Evolutionary conservation across 257 asterid genomes (phyloP).

Genomic region (Solanum raphanifolium): DNA sequence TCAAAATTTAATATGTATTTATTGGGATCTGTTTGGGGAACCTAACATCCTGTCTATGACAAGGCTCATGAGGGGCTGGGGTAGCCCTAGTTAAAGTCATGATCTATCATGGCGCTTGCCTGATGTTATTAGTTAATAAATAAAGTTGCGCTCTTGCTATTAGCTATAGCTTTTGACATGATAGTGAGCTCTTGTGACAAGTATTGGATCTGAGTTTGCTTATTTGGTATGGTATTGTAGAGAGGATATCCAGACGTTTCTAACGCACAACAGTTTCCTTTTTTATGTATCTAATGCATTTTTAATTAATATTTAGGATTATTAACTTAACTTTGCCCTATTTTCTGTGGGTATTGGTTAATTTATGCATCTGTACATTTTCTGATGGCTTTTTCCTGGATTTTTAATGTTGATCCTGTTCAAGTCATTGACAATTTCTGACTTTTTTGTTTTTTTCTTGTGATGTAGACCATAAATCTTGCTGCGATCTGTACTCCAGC

Average conservation of each 20-base stretch:
- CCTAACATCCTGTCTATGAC: too few species aligned
- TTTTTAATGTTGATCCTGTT: neutral
- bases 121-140: too few species aligned
- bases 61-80: too few species aligned
- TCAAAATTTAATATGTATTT: neutral
- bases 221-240: neutral
- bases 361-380: neutral
- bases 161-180: too few species aligned
- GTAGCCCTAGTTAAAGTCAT: too few species aligned
- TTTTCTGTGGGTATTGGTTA: neutral
- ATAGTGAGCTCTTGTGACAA: too few species aligned
- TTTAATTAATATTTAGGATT: neutral
- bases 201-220: neutral
- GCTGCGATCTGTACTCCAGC: constrained; percentile 98
- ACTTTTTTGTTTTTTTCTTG: constrained; percentile 11
- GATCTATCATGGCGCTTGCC: too few species aligned
- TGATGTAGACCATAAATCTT: constrained; percentile 59
- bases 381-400: neutral
- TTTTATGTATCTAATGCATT: neutral
- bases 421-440: constrained; percentile 11
- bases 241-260: neutral
- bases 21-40: neutral
- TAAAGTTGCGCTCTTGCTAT: too few species aligned
- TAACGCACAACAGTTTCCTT: neutral
- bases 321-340: neutral